Percentiles rank a stretch among this genome's conserved stretches.
These are phyloP conservation scores for Hirsutella minnesotensis DNA, from an alignment of 2,329 filamentous ascomycete genomes.

Conservation along the genomic window DNA sequence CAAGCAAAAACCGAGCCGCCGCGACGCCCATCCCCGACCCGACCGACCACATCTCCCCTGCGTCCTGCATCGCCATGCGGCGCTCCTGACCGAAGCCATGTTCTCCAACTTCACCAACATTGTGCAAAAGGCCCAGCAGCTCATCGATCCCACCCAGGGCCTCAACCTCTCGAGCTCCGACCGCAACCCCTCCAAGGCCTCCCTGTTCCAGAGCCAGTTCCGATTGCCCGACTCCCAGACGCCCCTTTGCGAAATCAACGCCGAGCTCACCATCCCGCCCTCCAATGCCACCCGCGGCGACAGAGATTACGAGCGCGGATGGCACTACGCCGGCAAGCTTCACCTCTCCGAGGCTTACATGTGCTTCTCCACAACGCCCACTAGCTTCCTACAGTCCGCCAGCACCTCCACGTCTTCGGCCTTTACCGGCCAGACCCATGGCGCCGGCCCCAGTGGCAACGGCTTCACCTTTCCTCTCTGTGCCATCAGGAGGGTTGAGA, in stretches of 20 bases:
- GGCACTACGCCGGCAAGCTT: conserved; percentile 83
- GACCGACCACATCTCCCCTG: too few relatives aligned
- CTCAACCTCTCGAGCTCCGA: conserved; percentile 62
- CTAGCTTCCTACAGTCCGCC: conserved; percentile 72
- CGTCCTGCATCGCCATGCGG: conserved; percentile 22
- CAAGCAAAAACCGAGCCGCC: too few relatives aligned
- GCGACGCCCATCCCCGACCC: not conserved
- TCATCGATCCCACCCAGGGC: conserved; percentile 82
- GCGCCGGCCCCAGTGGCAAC: conserved; percentile 84
- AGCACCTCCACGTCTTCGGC: conserved; percentile 68
- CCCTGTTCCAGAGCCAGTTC: conserved; percentile 92
- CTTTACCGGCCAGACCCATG: conserved; percentile 88
- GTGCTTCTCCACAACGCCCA: conserved; percentile 90
- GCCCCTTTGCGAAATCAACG: conserved; percentile 90
- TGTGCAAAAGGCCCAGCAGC: conserved; percentile 89
- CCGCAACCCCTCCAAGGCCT: conserved; percentile 77
- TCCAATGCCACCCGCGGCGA: conserved; percentile 60
- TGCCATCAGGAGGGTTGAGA: conserved; percentile 81
- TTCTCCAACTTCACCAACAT: conserved; percentile 59
- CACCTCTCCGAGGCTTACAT: conserved; percentile 91
- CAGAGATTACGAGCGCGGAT: conserved; percentile 60
- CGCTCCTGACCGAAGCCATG: conserved; percentile 31
- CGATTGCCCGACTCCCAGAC: conserved; percentile 86
- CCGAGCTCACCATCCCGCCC: conserved; percentile 80
- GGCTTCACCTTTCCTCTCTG: conserved; percentile 92